phyloP scores from a whole-genome alignment of 441 rosid species.

The Arabidopsis lyrata region DNA sequence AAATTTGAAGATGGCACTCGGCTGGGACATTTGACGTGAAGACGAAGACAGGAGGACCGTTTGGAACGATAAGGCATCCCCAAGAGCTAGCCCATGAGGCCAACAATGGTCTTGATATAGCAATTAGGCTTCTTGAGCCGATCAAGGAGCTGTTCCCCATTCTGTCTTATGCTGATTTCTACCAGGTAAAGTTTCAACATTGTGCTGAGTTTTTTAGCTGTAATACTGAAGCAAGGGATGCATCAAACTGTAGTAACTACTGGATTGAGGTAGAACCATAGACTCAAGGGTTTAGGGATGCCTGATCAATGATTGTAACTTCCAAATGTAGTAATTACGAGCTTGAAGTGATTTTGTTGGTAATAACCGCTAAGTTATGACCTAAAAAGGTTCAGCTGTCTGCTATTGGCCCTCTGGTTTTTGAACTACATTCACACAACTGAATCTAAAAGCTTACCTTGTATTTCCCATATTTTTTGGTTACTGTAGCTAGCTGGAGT shows the following conservation, averaged over 20 bases:
- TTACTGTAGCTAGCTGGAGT: conserved; percentile 61
- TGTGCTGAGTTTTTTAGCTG: not conserved
- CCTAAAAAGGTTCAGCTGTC: not conserved
- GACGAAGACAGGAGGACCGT: conserved; percentile 67
- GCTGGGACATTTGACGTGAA: conserved; percentile 65
- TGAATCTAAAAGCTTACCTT: not conserved
- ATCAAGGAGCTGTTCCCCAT: conserved; percentile 58
- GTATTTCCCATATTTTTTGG: conserved; percentile 1
- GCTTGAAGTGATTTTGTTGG: not conserved
- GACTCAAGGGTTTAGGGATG: too few relatives aligned
- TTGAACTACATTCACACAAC: conserved; percentile 1
- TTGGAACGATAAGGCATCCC: conserved; percentile 61
- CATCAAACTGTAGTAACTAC: not conserved
- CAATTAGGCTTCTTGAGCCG: conserved; percentile 56
- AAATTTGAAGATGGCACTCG: conserved; percentile 61
- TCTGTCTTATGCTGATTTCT: conserved; percentile 60
- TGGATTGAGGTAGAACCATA: not conserved
- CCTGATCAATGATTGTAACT: too few relatives aligned
- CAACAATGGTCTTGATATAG: conserved; percentile 67
- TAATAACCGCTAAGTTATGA: not conserved
- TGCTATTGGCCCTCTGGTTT: conserved; percentile 1
- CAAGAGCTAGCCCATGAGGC: conserved; percentile 61
- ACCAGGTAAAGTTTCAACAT: conserved; percentile 43
- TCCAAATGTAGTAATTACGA: too few relatives aligned
- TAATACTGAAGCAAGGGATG: not conserved